phyloP scores from a whole-genome alignment of 2,329 filamentous ascomycete species.

The Fusarium sulawesiense region DNA sequence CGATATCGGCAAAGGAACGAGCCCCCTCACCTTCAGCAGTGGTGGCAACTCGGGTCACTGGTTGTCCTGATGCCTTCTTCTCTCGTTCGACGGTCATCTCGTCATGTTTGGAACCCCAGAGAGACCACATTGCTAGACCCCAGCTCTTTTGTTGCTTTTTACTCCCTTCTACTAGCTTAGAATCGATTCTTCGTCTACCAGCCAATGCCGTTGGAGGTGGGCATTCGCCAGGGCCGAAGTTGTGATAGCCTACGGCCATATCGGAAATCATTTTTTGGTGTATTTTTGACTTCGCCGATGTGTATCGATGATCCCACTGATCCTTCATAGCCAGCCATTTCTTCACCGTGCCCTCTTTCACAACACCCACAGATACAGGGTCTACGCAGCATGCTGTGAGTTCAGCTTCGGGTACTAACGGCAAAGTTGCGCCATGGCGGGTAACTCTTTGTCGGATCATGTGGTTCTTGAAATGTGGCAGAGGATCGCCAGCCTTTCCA shows the following conservation, averaged over 20 bases:
- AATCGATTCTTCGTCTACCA: conserved; percentile 67
- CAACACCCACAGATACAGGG: conserved; percentile 75
- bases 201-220: conserved; percentile 89
- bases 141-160: conserved; percentile 74
- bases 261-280: conserved; percentile 69
- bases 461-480: conserved; percentile 82
- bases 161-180: conserved; percentile 55
- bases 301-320: conserved; percentile 78
- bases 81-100: conserved; percentile 74
- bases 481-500: conserved; percentile 85
- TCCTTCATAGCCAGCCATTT: conserved; percentile 85
- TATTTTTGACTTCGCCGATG: no score
- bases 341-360: conserved; percentile 81
- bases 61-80: conserved; percentile 59
- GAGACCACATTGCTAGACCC: conserved; percentile 84
- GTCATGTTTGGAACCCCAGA: conserved; percentile 92
- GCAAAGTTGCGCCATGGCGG: conserved; percentile 78
- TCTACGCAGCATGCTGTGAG: conserved; percentile 74
- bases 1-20: conserved; percentile 55
- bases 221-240: conserved; percentile 75
- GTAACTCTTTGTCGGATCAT: conserved; percentile 94
- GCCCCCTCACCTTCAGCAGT: conserved; percentile 58
- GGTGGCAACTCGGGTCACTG: conserved; percentile 49
- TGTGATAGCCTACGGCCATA: conserved; percentile 75
- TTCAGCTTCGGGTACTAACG: conserved; percentile 71